Conservation (phyloP, 2,329 filamentous ascomycete species). For the Diplodia corticola region DNA sequence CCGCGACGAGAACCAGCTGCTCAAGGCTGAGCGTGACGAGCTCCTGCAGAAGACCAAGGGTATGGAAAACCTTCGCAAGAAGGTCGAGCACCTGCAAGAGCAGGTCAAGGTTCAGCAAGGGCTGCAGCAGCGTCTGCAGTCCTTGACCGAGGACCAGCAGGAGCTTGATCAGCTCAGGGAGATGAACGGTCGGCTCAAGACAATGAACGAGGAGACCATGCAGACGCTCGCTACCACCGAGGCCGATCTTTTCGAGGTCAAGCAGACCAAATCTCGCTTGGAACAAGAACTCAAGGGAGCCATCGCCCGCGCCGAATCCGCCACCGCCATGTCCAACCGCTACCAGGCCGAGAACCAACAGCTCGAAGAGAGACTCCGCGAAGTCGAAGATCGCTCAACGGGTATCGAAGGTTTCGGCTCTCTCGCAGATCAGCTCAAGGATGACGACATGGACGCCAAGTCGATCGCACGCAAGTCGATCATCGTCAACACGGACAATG, state of each 20-base stretch:
- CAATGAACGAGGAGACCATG: slow-evolving; percentile 54
- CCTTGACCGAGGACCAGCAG: slow-evolving; percentile 45
- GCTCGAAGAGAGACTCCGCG: slow-evolving; percentile 47
- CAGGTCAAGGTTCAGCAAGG: slow-evolving; percentile 47
- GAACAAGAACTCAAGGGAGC: slow-evolving; percentile 51
- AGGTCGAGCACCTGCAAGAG: slow-evolving; percentile 52
- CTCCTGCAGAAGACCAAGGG: slow-evolving; percentile 51
- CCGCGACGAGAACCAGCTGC: slow-evolving; percentile 52
- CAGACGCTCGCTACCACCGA: slow-evolving; percentile 53
- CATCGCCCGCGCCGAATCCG: slow-evolving; percentile 50
- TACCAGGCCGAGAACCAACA: slow-evolving; percentile 51
- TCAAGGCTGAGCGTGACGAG: slow-evolving; percentile 52
- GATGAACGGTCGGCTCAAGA: slow-evolving; percentile 47
- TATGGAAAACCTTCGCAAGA: slow-evolving; percentile 56
- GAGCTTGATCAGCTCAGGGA: slow-evolving; percentile 49
- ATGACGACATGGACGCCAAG: slow-evolving; percentile 7
- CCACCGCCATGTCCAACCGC: slow-evolving; percentile 48
- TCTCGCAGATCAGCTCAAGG: slow-evolving; percentile 43
- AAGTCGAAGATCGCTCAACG: slow-evolving; percentile 34
- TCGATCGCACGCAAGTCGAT: slow-evolving; percentile 10
- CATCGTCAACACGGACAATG: slow-evolving; percentile 19
- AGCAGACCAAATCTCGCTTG: slow-evolving; percentile 48
- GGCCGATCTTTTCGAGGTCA: slow-evolving; percentile 54
- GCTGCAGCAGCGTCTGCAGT: slow-evolving; percentile 48
- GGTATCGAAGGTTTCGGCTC: slow-evolving; percentile 29